Conservation (phyloP, 2,329 filamentous ascomycete genomes). For the Thielaviopsis cerberus region DNA sequence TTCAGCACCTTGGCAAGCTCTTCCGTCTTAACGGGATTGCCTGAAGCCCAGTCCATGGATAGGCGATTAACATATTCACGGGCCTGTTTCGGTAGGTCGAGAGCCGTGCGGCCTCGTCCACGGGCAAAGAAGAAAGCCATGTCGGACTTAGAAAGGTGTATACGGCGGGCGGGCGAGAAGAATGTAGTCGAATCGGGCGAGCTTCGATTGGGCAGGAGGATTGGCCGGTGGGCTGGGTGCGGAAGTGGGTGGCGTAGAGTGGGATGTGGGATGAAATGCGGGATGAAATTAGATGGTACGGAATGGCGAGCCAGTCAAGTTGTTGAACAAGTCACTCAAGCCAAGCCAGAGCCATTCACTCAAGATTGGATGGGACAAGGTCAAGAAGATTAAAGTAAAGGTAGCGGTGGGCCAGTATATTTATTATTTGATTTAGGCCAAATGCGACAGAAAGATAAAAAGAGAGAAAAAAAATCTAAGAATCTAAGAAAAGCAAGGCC, state of each 20-base stretch:
- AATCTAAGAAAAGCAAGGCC: neutral
- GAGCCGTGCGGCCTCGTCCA: slow-evolving; percentile 30
- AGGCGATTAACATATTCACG: slow-evolving; percentile 12
- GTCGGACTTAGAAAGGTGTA: neutral
- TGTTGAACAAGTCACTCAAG: neutral
- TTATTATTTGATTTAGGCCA: neutral
- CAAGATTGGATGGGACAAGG: no score
- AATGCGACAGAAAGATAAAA: neutral
- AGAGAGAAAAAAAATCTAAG: neutral
- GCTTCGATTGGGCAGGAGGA: neutral
- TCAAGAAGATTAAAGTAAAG: neutral
- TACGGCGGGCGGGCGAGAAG: neutral
- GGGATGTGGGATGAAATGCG: neutral
- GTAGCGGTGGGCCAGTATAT: neutral
- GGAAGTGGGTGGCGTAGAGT: slow-evolving; percentile 8
- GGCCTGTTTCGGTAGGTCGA: slow-evolving; percentile 37
- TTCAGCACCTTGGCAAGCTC: slow-evolving; percentile 69
- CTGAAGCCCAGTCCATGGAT: slow-evolving; percentile 14
- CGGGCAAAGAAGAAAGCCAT: slow-evolving; percentile 41
- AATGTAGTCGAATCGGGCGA: neutral
- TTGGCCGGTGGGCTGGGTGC: neutral
- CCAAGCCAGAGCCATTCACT: neutral
- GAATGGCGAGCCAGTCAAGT: neutral
- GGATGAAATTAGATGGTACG: neutral
- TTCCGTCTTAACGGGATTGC: slow-evolving; percentile 42